These are phyloP conservation scores for Pseudogymnoascus sp. DNA, from an alignment of 2,329 filamentous ascomycete species.

Conservation along the genomic window DNA sequence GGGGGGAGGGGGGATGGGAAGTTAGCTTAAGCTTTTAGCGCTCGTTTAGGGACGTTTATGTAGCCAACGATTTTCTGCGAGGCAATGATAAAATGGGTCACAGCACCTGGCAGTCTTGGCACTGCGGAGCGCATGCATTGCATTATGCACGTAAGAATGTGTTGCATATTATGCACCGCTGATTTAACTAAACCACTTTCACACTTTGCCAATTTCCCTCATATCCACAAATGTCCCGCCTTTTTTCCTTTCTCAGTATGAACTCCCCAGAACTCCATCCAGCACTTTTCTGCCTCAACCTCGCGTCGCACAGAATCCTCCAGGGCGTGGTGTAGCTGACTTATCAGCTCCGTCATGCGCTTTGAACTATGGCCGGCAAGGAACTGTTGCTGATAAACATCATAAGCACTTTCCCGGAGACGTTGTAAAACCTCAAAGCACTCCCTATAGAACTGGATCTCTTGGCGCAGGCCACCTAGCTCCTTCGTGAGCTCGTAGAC, in stretches of 20 bases:
- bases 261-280: slow-evolving; percentile 16
- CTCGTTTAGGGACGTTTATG: too few species aligned
- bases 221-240: not conserved
- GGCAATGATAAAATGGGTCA: too few species aligned
- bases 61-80: too few species aligned
- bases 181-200: too few species aligned
- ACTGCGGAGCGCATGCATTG: too few species aligned
- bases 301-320: slow-evolving; percentile 15
- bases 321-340: slow-evolving; percentile 15
- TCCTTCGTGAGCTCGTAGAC: slow-evolving; percentile 19
- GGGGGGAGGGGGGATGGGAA: too few species aligned
- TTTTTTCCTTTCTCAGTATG: not conserved
- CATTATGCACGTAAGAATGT: too few species aligned
- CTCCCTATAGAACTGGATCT: slow-evolving; percentile 18
- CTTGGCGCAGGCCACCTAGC: slow-evolving; percentile 15
- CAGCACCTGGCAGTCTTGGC: too few species aligned
- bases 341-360: slow-evolving; percentile 13
- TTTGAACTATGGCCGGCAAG: slow-evolving; percentile 13
- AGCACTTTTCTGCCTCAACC: slow-evolving; percentile 16
- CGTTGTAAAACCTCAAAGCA: slow-evolving; percentile 17
- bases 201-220: too few species aligned
- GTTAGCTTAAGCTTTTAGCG: too few species aligned
- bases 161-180: too few species aligned
- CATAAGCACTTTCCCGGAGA: slow-evolving; percentile 17
- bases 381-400: slow-evolving; percentile 16